Evolutionary conservation across 2,329 filamentous ascomycete species (phyloP).

Genomic region (Aspergillus tubingensis): DNA sequence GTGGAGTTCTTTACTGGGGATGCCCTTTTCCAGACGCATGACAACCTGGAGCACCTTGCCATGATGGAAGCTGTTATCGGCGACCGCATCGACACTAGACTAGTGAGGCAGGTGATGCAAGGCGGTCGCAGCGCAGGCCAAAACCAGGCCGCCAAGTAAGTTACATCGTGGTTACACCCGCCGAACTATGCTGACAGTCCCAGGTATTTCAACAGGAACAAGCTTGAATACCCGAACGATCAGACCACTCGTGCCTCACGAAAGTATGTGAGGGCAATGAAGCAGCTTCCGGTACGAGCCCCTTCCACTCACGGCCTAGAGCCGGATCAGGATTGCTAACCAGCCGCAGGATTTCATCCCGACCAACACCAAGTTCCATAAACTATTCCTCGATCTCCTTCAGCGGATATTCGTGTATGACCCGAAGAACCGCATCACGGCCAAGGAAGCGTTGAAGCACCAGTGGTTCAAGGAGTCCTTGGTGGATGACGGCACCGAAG

Average conservation of each 20-base stretch:
- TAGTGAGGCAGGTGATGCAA: conserved; percentile 56
- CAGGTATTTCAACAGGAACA: conserved; percentile 58
- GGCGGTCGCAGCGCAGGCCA: conserved; percentile 50
- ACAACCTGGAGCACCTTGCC: conserved; percentile 67
- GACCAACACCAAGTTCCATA: conserved; percentile 60
- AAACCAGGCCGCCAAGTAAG: conserved; percentile 60
- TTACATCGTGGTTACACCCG: conserved; percentile 22
- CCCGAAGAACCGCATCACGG: conserved; percentile 64
- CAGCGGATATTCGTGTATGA: conserved; percentile 67
- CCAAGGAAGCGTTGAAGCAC: conserved; percentile 65
- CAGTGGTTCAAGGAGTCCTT: conserved; percentile 67
- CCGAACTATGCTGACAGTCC: conserved; percentile 32
- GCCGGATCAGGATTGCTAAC: conserved; percentile 18
- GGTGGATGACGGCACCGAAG: conserved; percentile 67
- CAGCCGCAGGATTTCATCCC: conserved; percentile 63
- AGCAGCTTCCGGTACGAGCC: conserved; percentile 56
- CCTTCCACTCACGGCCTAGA: too few species aligned
- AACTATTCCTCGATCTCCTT: conserved; percentile 63
- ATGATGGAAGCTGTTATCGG: conserved; percentile 69
- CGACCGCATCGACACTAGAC: conserved; percentile 55
- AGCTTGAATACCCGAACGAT: conserved; percentile 63
- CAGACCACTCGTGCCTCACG: conserved; percentile 65
- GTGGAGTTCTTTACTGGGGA: conserved; percentile 70
- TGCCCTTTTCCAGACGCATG: conserved; percentile 68
- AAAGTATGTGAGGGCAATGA: conserved; percentile 71